Evolutionary conservation across 495 filamentous ascomycete species (phyloP).

Genomic region (Chaetomium tenue): DNA sequence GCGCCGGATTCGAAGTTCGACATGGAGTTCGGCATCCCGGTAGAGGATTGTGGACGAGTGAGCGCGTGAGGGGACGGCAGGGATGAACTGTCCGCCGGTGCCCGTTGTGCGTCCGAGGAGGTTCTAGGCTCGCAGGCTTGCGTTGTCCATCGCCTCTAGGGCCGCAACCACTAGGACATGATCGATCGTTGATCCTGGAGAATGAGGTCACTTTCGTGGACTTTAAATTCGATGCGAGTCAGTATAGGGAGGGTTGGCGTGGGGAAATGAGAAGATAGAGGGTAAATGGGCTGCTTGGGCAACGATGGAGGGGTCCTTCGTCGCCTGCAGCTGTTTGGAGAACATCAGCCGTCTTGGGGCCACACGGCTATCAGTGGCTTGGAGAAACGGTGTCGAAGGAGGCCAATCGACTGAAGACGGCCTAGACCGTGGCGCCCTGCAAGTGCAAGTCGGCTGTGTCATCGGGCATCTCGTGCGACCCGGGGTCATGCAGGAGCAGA

Average conservation of each 20-base stretch:
- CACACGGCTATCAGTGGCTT: background rate
- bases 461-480: constrained; percentile 30
- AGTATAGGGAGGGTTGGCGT: background rate
- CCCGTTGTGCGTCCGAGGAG: background rate
- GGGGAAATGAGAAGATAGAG: background rate
- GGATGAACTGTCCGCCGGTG: background rate
- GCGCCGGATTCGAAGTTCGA: background rate
- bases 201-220: constrained; percentile 15
- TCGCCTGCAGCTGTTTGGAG: background rate
- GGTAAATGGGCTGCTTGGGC: background rate
- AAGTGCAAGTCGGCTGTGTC: constrained; percentile 20
- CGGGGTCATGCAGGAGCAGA: constrained; percentile 29
- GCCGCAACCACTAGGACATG: background rate
- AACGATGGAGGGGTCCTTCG: background rate
- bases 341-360: background rate
- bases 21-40: background rate
- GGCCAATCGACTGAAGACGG: background rate
- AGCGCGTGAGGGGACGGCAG: background rate
- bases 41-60: background rate
- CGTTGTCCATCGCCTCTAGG: background rate
- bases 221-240: constrained; percentile 3
- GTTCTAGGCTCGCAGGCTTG: background rate
- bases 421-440: constrained; percentile 13
- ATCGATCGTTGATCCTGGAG: constrained; percentile 3
- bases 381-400: background rate